Evolutionary conservation across 352 stramenopile species (phyloP), one percentile per base, ranked within the genome.

Genomic region (Globisporangium paddicum): DNA sequence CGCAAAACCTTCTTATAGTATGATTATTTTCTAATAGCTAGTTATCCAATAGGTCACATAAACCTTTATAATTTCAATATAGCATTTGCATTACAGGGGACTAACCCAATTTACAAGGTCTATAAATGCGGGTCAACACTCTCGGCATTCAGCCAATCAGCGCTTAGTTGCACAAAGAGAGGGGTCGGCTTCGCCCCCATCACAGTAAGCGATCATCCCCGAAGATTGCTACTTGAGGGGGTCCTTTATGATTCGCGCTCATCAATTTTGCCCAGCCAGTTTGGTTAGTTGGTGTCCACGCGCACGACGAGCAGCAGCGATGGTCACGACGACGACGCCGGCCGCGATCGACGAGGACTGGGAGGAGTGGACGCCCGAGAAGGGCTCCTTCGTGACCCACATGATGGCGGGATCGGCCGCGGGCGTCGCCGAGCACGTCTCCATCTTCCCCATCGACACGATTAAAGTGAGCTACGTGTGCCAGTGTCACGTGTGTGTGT

Each of bases 381-480:
- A 94, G 60, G 86, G 90, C 13, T 97, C 91, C 14, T 99, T 98
- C 78, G 69, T 90, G 58, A 76, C 96, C 63, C 96, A 99, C 76
- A 98, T 97, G 75, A 63, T 98, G 18, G 95, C 96, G 14, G 96
- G 96, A 18, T 98, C 88, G 35, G 78, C 96, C 46, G 97, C 97
- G 7, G 97, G 97, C 52, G 90, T 99, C 37, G 90, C 94, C 14
- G 97, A 99, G 78, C 97, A 99, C 74, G 90, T 96, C 28, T 87
- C 96, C 38, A 97, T 99, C 56, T 99, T 99, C 77, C 97, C 97
- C 19, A 90, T 98, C 60, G 84, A 94, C 66, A 94, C 84, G 1
- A 75, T 94, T 58, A 94, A 94, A 64, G 82, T 92, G 63, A 32
- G 63, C 58, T 5, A 41, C 19, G 14, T 23, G 2, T 8, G 25